A percentile compares a stretch with the other conserved stretches of the same genome.
phyloP scores from a whole-genome alignment of 257 asterid species.

The Vinca minor region DNA sequence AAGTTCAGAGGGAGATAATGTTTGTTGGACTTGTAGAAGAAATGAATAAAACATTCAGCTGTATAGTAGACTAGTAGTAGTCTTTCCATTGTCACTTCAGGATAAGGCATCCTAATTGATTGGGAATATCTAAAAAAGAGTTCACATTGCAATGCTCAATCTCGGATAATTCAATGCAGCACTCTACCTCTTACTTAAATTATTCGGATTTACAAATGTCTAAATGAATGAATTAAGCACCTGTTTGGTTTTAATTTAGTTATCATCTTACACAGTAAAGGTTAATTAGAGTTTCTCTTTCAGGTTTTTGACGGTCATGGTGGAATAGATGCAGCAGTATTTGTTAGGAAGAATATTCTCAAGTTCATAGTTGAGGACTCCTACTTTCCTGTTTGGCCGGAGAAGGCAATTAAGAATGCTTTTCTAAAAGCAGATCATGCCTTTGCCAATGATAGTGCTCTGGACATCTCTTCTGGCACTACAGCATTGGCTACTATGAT shows the following conservation, averaged over 20 bases:
- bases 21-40: no score
- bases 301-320: constrained; percentile 99
- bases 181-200: background rate
- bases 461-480: constrained; percentile 88
- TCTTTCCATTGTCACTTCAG: background rate
- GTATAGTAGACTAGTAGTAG: background rate
- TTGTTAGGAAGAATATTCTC: constrained; percentile 61
- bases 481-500: constrained; percentile 78
- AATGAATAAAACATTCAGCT: background rate
- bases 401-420: constrained; percentile 73
- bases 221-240: background rate
- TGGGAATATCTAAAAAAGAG: background rate
- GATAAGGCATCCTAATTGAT: background rate
- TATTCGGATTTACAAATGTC: no score
- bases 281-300: background rate
- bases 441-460: constrained; percentile 64
- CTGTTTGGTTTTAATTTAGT: background rate
- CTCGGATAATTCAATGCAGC: background rate
- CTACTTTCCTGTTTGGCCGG: constrained; percentile 52
- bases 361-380: constrained; percentile 65
- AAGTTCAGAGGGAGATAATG: background rate
- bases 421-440: constrained; percentile 75
- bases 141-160: background rate
- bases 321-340: constrained; percentile 82
- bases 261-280: background rate